A percentile compares a stretch with the other conserved stretches of the same genome.
Evolutionary conservation across 805 yeast genomes (phyloP).

Genomic region (Kurtzmaniella cleridarum): DNA sequence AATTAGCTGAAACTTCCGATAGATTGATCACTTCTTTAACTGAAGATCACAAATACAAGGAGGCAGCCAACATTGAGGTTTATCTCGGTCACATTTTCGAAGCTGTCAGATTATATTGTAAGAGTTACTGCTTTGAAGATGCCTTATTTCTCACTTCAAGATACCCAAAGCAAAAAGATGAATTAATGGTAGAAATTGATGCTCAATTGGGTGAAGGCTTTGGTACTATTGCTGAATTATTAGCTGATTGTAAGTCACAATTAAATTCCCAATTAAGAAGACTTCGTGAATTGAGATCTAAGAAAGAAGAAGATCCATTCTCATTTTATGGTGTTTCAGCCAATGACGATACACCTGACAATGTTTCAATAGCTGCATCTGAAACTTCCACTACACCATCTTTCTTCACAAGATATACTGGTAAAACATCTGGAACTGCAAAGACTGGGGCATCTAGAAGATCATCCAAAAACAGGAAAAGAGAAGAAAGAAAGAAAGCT

Average conservation of each 20-base stretch:
- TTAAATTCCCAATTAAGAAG: constrained; percentile 76
- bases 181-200: constrained; percentile 55
- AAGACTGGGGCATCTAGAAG: constrained; percentile 92
- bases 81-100: constrained; percentile 53
- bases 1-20: constrained; percentile 46
- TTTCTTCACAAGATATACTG: constrained; percentile 92
- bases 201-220: constrained; percentile 81
- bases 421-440: constrained; percentile 93
- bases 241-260: constrained; percentile 93
- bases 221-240: constrained; percentile 76
- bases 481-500: constrained; percentile 94
- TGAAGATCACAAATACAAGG: constrained; percentile 67
- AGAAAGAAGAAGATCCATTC: constrained; percentile 80
- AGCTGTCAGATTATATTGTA: constrained; percentile 66
- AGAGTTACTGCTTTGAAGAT: constrained; percentile 65
- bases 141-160: constrained; percentile 64
- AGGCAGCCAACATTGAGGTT: constrained; percentile 74
- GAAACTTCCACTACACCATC: constrained; percentile 92
- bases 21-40: constrained; percentile 54
- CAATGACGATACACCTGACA: constrained; percentile 69
- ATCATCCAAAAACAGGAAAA: constrained; percentile 85
- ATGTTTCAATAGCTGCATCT: constrained; percentile 90
- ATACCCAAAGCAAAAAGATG: constrained; percentile 27
- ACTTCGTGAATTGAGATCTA: constrained; percentile 75
- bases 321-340: constrained; percentile 70